Evolutionary conservation across 2,329 filamentous ascomycete species (phyloP), one percentile per base, ranked within the genome.

Genomic region (Taxawa tesnikishii): DNA sequence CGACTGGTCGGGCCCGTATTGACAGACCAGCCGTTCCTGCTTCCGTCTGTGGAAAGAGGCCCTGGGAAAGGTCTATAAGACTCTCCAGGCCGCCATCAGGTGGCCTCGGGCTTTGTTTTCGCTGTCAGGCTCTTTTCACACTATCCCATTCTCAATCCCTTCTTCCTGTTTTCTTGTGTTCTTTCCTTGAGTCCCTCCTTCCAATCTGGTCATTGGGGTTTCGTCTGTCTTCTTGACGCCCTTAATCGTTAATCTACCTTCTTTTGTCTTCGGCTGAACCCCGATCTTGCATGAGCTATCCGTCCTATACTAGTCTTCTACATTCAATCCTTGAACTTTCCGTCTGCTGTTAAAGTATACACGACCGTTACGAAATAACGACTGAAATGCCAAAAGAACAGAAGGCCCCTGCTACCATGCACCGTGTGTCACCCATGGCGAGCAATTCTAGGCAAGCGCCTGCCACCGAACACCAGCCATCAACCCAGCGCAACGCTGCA

Each of bases 321-420:
- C 21, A 28, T 19, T 17, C 18, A 11, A 21, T 6, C 15, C 11
- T 15, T 14, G 12, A 8, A 9, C 27, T 29, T 14, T 29, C 15
- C n/a, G 13, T 31, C 18, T 19, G 15, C 15, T n/a, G 25, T 23
- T 17, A 15, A 13, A 8, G 8, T 21, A 17, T 28, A n/a, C 29
- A 33, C 24, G 19, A 33, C 23, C 26, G 11, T 32, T 18, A 29
- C 31, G 33, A 38, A 27, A 21, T 13, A 9, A 40, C 33, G 29
- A 38, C 30, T 33, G 15, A 27, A 15, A 65, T 66, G 62, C 62
- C 62, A 30, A 65, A 63, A 44, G 53, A 56, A 39, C 51, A 52
- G 37, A 57, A 53, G 41, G 31, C 37, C 8, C n/a, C 19, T 23
- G 8, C n/a, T 11, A 39, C 48, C 14, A 37, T 47, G 25, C 36